Base-by-base conservation (phyloP, 176 grass and related monocot species). In the Ampelocalamus luodianensis region DNA sequence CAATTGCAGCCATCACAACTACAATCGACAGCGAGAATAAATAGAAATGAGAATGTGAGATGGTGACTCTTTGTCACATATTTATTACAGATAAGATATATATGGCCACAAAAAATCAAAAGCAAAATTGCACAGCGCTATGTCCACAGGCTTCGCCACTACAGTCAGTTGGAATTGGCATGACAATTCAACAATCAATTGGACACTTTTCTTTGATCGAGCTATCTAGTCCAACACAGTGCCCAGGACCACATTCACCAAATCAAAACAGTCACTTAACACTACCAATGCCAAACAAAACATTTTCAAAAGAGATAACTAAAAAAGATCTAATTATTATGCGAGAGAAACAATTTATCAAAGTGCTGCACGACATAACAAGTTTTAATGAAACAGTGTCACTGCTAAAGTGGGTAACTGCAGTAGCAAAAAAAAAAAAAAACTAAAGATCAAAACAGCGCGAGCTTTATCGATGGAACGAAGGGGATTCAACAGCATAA, bases 41-140 rank as follows among this genome's bases (percentile, higher is more conserved):
- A 36, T 23, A 77, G 38, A 71, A 38, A 0, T 53, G 5, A 23
- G 77, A 78, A 71, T 27, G 2, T 53, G 5, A 23, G 77, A 78
- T 60, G 22, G 63, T 23, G 77, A 82, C 64, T 13, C 53, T 63
- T 77, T 76, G 64, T 68, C 77, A 23, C 53, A 20, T 55, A 42
- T 59, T 29, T 51, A 26, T 24, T 76, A 5, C 0, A 23, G 60
- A 90, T 74, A 80, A 51, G 75, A 29, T 79, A 67, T 50, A 74
- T 79, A 74, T 75, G 89, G 80, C 85, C 39, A 87, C 32, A 49
- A 80, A 87, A 87, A 62, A 54, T 58, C 23, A 74, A 50, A 34
- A 74, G 51, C 32, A 75, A 71, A 69, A 70, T 39, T 68, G 39
- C 50, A 79, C 80, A 13, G 20, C 5, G 40, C 1, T 9, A 34